phyloP scores from a whole-genome alignment of 2,329 filamentous ascomycete species.

The Xylariaceae sp. region DNA sequence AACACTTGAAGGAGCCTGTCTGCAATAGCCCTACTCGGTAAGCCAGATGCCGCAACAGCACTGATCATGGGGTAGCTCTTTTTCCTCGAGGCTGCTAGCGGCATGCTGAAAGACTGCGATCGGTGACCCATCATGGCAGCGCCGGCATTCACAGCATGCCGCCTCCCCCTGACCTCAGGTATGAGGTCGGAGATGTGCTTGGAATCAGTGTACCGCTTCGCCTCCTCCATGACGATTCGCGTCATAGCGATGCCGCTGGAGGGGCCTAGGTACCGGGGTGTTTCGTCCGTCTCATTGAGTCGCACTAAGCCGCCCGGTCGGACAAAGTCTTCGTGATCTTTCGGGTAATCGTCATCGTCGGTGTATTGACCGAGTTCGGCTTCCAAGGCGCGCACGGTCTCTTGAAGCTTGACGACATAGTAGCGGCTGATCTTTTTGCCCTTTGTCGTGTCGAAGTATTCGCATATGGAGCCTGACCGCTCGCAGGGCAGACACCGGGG shows the following conservation, averaged over 20 bases:
- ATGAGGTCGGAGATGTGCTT: slow-evolving; percentile 91
- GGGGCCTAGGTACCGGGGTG: slow-evolving; percentile 81
- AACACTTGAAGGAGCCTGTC: slow-evolving; percentile 81
- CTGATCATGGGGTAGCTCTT: slow-evolving; percentile 92
- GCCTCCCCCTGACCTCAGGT: slow-evolving; percentile 64
- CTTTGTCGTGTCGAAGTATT: slow-evolving; percentile 90
- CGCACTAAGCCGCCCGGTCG: slow-evolving; percentile 81
- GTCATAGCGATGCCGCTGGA: slow-evolving; percentile 96
- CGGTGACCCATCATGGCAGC: slow-evolving; percentile 38
- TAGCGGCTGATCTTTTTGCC: slow-evolving; percentile 81
- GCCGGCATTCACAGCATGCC: slow-evolving; percentile 35
- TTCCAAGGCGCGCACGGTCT: slow-evolving; percentile 78
- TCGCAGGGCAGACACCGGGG: slow-evolving; percentile 92
- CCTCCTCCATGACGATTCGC: slow-evolving; percentile 90
- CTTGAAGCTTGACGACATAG: slow-evolving; percentile 89
- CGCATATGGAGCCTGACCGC: slow-evolving; percentile 83
- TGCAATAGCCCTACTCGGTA: slow-evolving; percentile 71
- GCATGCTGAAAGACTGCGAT: slow-evolving; percentile 60
- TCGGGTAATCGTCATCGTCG: slow-evolving; percentile 68
- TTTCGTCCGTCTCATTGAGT: slow-evolving; percentile 80
- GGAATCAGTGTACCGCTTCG: slow-evolving; percentile 87
- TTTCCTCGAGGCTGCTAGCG: slow-evolving; percentile 52
- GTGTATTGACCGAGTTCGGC: slow-evolving; percentile 75
- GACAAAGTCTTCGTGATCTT: slow-evolving; percentile 78
- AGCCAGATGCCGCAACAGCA: slow-evolving; percentile 68